These are phyloP conservation scores for Picea engelmannii DNA, from an alignment of 83 land plant species.

Conservation along the genomic window DNA sequence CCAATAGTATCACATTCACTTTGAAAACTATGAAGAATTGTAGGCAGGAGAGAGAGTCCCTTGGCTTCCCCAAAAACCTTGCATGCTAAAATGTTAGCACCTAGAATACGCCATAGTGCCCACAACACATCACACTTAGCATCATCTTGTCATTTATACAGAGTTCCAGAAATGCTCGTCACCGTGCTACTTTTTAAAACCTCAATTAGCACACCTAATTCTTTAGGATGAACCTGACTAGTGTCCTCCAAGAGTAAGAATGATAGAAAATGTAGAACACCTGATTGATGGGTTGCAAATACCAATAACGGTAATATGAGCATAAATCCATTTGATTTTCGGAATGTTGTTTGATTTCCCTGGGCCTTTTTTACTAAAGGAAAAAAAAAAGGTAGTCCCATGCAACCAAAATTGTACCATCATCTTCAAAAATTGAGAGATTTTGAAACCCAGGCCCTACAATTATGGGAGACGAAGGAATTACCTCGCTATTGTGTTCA, in stretches of 20 bases:
- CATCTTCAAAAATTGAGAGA: too few species aligned
- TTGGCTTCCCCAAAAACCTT: conserved; percentile 88
- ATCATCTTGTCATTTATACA: conserved; percentile 70
- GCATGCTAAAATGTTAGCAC: conserved; percentile 66
- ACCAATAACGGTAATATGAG: conserved; percentile 75
- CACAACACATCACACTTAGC: conserved; percentile 89
- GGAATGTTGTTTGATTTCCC: conserved; percentile 72
- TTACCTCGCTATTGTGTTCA: conserved; percentile 54
- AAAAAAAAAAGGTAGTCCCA: too few species aligned
- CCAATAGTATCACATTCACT: conserved; percentile 18
- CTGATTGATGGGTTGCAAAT: conserved; percentile 67
- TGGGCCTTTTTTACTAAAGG: too few species aligned
- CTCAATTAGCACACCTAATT: conserved; percentile 60
- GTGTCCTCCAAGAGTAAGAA: conserved; percentile 88
- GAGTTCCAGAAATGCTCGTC: conserved; percentile 64
- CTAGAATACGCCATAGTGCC: conserved; percentile 81
- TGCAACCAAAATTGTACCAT: too few species aligned
- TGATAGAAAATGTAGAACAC: conserved; percentile 74
- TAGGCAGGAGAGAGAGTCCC: conserved; percentile 84
- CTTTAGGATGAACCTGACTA: conserved; percentile 93
- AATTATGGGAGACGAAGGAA: too few species aligned
- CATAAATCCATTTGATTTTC: conserved; percentile 71
- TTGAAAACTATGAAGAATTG: conserved; percentile 77
- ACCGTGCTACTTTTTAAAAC: conserved; percentile 81
- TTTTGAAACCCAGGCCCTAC: too few species aligned